Conservation (phyloP, 78 protist species). For the Dictyostelium firmibasis region DNA sequence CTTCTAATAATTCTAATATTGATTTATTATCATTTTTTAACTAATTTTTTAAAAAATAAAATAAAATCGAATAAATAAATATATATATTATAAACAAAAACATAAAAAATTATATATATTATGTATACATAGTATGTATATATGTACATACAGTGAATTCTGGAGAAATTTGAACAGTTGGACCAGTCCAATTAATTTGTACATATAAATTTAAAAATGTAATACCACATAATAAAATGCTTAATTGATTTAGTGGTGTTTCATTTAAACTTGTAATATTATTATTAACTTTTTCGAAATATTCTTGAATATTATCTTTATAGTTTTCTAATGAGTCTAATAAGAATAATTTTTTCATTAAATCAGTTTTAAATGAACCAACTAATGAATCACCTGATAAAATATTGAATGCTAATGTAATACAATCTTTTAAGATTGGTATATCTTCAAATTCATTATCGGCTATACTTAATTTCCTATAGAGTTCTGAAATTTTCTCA, state of each 20-base stretch:
- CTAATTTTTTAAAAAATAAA: too few relatives aligned
- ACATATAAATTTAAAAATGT: slow-evolving; percentile 65
- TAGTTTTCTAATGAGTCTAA: neutral
- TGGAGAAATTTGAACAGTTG: neutral
- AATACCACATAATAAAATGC: slow-evolving; percentile 41
- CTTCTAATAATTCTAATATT: slow-evolving; percentile 20
- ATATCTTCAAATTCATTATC: neutral
- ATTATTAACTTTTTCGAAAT: slow-evolving; percentile 20
- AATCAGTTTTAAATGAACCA: neutral
- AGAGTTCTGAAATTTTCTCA: slow-evolving; percentile 16
- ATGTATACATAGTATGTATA: too few relatives aligned
- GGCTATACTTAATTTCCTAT: neutral
- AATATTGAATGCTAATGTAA: slow-evolving; percentile 17
- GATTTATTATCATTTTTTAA: slow-evolving; percentile 4
- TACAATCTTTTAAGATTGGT: slow-evolving; percentile 13
- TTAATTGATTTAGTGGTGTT: slow-evolving; percentile 13
- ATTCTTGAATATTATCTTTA: slow-evolving; percentile 25
- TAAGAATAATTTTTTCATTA: neutral
- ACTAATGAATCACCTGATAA: neutral
- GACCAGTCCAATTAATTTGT: slow-evolving; percentile 79
- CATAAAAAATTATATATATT: too few relatives aligned
- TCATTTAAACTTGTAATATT: slow-evolving; percentile 25
- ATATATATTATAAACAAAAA: too few relatives aligned
- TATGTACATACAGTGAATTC: slow-evolving; percentile 14
- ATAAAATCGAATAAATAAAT: neutral